A percentile compares a stretch with the other conserved stretches of the same genome.
Conservation (phyloP, 768 basidiomycete species). For the Kockovaella imperatae region DNA sequence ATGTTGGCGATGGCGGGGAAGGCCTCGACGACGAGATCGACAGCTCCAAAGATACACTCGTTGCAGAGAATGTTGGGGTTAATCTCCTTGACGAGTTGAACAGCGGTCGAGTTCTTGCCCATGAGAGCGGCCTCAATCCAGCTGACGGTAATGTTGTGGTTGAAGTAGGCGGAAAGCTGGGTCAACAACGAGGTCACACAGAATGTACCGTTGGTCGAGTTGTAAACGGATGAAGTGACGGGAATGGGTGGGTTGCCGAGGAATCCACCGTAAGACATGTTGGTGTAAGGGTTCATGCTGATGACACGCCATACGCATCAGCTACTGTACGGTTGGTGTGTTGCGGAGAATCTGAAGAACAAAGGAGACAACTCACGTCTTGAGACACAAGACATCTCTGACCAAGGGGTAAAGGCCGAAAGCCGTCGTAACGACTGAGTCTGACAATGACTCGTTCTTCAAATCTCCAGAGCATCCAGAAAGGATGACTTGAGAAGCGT, state of each 20-base stretch:
- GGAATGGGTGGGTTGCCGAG: slow-evolving; percentile 14
- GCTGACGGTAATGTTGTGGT: slow-evolving; percentile 20
- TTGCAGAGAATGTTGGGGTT: slow-evolving; percentile 23
- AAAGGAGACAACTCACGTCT: slow-evolving; percentile 12
- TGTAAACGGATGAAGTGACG: slow-evolving; percentile 16
- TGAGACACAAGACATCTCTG: slow-evolving; percentile 30
- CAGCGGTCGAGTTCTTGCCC: slow-evolving; percentile 23
- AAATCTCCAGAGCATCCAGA: slow-evolving; percentile 23
- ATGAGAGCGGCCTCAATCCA: slow-evolving; percentile 15
- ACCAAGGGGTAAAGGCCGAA: slow-evolving; percentile 21
- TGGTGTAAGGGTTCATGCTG: slow-evolving; percentile 9
- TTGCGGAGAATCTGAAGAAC: neutral
- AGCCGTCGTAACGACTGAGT: slow-evolving; percentile 4
- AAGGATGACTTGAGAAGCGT: slow-evolving; percentile 16
- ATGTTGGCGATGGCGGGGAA: slow-evolving; percentile 16
- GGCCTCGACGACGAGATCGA: slow-evolving; percentile 19
- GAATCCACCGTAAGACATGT: slow-evolving; percentile 8
- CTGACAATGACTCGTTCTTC: slow-evolving; percentile 6
- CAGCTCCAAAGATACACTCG: slow-evolving; percentile 29
- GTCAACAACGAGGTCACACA: slow-evolving; percentile 26
- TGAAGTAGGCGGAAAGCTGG: slow-evolving; percentile 25
- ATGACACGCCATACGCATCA: neutral
- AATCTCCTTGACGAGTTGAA: slow-evolving; percentile 10
- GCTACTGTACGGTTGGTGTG: neutral
- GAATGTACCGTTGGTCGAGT: slow-evolving; percentile 23